Conservation (phyloP, 805 yeast species). For the Ascoidea rubescens region DNA sequence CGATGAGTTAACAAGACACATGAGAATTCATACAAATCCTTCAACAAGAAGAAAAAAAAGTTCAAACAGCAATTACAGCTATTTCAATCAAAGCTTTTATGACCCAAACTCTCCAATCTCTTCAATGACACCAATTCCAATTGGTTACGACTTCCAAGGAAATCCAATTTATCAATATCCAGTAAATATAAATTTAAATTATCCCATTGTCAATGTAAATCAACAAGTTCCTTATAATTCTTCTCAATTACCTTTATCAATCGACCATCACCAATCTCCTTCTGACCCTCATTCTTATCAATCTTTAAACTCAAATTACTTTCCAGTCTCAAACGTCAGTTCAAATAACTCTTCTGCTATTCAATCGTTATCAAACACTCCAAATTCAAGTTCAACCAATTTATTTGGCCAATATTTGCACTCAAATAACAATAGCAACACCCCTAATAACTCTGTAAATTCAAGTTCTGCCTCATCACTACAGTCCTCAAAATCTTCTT, state of each 20-base stretch:
- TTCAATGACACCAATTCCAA: conserved; percentile 3
- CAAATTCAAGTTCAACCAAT: conserved; percentile 18
- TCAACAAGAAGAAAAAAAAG: conserved; percentile 35
- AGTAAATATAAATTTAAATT: neutral
- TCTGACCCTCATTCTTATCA: conserved; percentile 7
- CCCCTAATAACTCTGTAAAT: conserved; percentile 1
- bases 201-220: neutral
- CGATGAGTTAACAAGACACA: conserved; percentile 64
- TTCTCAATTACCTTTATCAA: conserved; percentile 1
- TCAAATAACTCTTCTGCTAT: conserved; percentile 20
- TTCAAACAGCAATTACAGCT: conserved; percentile 1
- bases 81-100: conserved; percentile 2
- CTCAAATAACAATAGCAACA: neutral
- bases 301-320: neutral
- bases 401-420: neutral
- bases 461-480: conserved; percentile 4
- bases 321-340: neutral
- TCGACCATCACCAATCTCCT: conserved; percentile 2
- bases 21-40: conserved; percentile 60
- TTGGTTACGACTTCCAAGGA: conserved; percentile 10
- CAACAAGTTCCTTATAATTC: neutral
- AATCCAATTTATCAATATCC: conserved; percentile 9
- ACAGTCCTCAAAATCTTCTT: neutral
- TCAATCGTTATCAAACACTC: conserved; percentile 27
- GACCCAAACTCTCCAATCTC: neutral